Evolutionary conservation across 148 eudicot species (phyloP).

Genomic region (Bassia scoparia): DNA sequence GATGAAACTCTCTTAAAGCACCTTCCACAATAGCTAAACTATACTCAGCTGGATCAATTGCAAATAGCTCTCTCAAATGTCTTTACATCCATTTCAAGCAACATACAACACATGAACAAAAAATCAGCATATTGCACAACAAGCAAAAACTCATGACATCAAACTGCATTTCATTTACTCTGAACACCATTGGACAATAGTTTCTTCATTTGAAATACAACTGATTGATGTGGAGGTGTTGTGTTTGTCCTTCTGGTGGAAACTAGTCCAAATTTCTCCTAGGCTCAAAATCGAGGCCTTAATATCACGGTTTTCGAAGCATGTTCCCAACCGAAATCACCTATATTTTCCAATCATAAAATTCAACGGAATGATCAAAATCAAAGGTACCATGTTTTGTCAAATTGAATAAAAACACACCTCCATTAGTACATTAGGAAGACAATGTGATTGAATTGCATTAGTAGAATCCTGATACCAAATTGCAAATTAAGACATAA

Average conservation of each 20-base stretch:
- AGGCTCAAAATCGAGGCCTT: constrained; percentile 50
- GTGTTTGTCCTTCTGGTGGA: constrained; percentile 61
- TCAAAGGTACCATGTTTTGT: too few relatives aligned
- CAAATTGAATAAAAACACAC: too few relatives aligned
- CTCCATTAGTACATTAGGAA: too few relatives aligned
- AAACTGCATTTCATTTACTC: constrained; percentile 31
- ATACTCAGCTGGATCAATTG: constrained; percentile 80
- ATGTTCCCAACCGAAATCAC: constrained; percentile 67
- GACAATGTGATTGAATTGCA: too few relatives aligned
- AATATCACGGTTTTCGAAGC: constrained; percentile 53
- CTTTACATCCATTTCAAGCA: constrained; percentile 28
- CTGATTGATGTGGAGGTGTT: constrained; percentile 82
- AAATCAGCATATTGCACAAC: constrained; percentile 6
- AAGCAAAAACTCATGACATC: not conserved
- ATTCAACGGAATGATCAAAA: constrained; percentile 19
- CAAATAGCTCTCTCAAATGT: constrained; percentile 64
- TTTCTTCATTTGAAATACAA: constrained; percentile 78
- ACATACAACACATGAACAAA: not conserved
- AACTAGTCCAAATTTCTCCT: constrained; percentile 64
- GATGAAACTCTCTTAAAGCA: constrained; percentile 77
- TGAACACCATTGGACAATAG: too few relatives aligned
- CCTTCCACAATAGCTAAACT: constrained; percentile 88
- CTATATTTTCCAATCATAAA: constrained; percentile 25
- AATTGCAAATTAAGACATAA: constrained; percentile 71
- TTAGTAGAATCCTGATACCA: constrained; percentile 50